Conservation (phyloP, 805 yeast species). For the Candida easanensis region DNA sequence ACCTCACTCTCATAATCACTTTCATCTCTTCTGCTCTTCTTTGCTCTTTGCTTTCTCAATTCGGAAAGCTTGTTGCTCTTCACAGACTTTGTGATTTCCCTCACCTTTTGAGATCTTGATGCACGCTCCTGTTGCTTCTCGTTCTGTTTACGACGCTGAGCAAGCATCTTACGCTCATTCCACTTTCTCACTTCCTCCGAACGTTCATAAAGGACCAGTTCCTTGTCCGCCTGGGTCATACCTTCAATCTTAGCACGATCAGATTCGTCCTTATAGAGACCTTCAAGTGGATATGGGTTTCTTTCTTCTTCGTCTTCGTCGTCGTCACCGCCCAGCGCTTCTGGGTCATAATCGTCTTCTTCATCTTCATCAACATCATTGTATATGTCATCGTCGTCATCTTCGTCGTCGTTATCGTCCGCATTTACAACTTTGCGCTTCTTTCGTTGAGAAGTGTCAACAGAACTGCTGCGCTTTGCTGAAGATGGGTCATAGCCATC, state of each 20-base stretch:
- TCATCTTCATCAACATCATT: constrained; percentile 34
- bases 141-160: constrained; percentile 71
- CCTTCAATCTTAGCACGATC: constrained; percentile 64
- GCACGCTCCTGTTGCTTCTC: constrained; percentile 38
- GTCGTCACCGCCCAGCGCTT: constrained; percentile 35
- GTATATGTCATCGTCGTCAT: constrained; percentile 17
- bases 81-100: constrained; percentile 31
- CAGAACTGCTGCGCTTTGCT: constrained; percentile 26
- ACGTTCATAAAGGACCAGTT: constrained; percentile 86
- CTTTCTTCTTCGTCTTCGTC: constrained; percentile 37
- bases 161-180: constrained; percentile 79
- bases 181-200: constrained; percentile 87
- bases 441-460: constrained; percentile 24
- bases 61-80: constrained; percentile 60
- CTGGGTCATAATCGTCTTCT: constrained; percentile 42
- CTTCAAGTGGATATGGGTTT: constrained; percentile 92
- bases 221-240: constrained; percentile 92
- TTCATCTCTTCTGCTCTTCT: constrained; percentile 42
- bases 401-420: constrained; percentile 19
- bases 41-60: constrained; percentile 73
- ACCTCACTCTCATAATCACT: constrained; percentile 41
- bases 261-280: constrained; percentile 78
- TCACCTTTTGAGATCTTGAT: constrained; percentile 28
- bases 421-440: constrained; percentile 26
- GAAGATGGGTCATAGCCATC: constrained; percentile 36